Conservation (phyloP, 2,329 filamentous ascomycete species). For the Trichoderma sp. region DNA sequence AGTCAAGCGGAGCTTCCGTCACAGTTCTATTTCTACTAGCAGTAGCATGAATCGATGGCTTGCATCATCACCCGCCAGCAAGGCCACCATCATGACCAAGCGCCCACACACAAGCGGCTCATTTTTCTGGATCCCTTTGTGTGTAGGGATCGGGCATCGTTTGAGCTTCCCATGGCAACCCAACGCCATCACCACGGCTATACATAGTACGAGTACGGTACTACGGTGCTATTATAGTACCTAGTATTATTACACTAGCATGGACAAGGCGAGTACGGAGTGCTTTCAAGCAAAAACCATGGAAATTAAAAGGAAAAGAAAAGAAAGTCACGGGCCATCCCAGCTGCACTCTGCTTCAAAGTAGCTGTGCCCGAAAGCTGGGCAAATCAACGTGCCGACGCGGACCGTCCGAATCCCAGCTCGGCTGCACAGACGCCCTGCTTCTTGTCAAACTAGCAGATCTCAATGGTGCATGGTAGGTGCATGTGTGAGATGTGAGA, state of each 20-base stretch:
- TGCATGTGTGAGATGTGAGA: background rate
- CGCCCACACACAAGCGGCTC: background rate
- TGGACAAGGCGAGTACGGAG: background rate
- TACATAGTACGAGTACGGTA: too few species aligned
- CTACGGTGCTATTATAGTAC: too few species aligned
- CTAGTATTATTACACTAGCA: background rate
- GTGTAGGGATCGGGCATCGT: constrained; percentile 11
- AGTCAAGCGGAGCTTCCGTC: constrained; percentile 9
- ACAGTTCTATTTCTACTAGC: background rate
- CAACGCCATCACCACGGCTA: background rate
- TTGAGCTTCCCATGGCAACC: background rate
- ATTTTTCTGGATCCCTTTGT: background rate
- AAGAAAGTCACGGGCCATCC: background rate
- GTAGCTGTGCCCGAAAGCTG: background rate
- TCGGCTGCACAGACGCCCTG: constrained; percentile 7
- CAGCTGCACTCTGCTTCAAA: background rate
- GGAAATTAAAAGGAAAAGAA: background rate
- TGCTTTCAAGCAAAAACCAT: background rate
- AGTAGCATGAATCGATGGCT: constrained; percentile 14
- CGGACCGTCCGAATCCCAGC: constrained; percentile 2
- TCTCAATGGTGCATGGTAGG: constrained; percentile 7
- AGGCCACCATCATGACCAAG: background rate
- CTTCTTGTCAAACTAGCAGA: constrained; percentile 5
- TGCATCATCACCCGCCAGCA: constrained; percentile 19
- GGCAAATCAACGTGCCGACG: background rate